Evolutionary conservation across 768 basidiomycete species (phyloP).

Genomic region (Russula brevipes): DNA sequence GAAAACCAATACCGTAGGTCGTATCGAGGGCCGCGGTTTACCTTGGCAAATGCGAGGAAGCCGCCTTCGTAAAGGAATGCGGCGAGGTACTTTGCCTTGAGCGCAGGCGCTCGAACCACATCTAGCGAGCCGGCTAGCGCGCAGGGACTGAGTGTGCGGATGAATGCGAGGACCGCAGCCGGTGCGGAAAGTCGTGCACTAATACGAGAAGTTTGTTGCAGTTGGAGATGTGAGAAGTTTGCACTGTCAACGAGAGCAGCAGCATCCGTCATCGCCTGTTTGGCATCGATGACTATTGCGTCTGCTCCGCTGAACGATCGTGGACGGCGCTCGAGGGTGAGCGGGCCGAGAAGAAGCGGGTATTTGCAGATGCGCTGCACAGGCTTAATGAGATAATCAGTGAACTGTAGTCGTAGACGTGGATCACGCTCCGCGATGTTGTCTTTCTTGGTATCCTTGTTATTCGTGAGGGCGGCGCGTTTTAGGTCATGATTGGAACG

Average conservation of each 20-base stretch:
- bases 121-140: conserved; percentile 82
- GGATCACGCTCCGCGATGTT: conserved; percentile 8
- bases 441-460: conserved; percentile 12
- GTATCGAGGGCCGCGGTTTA: conserved; percentile 71
- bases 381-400: conserved; percentile 96
- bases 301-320: conserved; percentile 3
- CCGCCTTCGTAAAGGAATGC: conserved; percentile 85
- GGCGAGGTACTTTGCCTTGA: conserved; percentile 70
- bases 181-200: conserved; percentile 34
- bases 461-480: background rate
- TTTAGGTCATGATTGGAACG: background rate
- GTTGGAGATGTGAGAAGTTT: conserved; percentile 15
- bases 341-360: conserved; percentile 78
- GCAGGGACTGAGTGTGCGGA: conserved; percentile 73
- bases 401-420: conserved; percentile 49
- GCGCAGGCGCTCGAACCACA: conserved; percentile 66
- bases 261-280: conserved; percentile 21
- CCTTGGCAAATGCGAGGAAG: conserved; percentile 83
- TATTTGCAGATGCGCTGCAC: conserved; percentile 95
- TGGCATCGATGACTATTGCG: conserved; percentile 16
- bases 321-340: conserved; percentile 31
- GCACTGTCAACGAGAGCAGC: conserved; percentile 25
- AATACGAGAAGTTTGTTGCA: conserved; percentile 21
- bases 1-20: conserved; percentile 89
- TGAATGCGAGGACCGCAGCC: conserved; percentile 47